Percentiles rank a stretch among this genome's conserved stretches.
Conservation (phyloP, 2,329 filamentous ascomycete genomes). For the Cladobotryum mycophilum region DNA sequence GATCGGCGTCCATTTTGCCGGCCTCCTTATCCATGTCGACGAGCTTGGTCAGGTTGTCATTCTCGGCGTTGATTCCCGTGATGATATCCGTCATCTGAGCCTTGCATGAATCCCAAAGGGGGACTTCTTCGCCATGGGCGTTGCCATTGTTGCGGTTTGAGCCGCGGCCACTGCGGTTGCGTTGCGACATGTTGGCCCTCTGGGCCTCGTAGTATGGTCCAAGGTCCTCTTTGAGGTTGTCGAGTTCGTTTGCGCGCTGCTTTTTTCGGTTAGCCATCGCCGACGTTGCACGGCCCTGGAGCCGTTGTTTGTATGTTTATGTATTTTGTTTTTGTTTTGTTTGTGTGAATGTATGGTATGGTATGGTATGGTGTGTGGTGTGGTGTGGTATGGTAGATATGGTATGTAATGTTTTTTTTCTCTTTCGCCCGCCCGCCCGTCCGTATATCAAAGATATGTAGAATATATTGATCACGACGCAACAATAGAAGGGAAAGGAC, state of each 20-base stretch:
- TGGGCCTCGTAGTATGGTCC: constrained; percentile 27
- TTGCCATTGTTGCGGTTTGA: constrained; percentile 39
- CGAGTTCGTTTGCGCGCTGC: constrained; percentile 27
- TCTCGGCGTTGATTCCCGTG: constrained; percentile 35
- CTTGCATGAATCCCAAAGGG: constrained; percentile 38
- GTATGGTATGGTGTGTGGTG: no score
- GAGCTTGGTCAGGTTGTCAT: constrained; percentile 34
- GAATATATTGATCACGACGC: not conserved
- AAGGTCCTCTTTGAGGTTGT: constrained; percentile 28
- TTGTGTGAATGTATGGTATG: no score
- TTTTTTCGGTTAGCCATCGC: constrained; percentile 29
- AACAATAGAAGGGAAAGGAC: not conserved
- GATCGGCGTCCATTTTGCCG: constrained; percentile 32
- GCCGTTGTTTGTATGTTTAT: not conserved
- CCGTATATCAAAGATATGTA: constrained; percentile 2
- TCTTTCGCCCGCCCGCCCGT: constrained; percentile 6
- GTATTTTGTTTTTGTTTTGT: no score
- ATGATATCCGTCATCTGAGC: constrained; percentile 34
- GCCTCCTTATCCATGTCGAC: constrained; percentile 36
- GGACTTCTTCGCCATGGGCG: constrained; percentile 37
- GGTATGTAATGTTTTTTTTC: no score
- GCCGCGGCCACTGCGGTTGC: constrained; percentile 39
- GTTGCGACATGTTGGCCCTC: constrained; percentile 32
- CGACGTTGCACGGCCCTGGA: constrained; percentile 1
- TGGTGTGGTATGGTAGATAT: no score